Conservation (phyloP, 345 rosid genomes). For the Gossypium turneri region DNA sequence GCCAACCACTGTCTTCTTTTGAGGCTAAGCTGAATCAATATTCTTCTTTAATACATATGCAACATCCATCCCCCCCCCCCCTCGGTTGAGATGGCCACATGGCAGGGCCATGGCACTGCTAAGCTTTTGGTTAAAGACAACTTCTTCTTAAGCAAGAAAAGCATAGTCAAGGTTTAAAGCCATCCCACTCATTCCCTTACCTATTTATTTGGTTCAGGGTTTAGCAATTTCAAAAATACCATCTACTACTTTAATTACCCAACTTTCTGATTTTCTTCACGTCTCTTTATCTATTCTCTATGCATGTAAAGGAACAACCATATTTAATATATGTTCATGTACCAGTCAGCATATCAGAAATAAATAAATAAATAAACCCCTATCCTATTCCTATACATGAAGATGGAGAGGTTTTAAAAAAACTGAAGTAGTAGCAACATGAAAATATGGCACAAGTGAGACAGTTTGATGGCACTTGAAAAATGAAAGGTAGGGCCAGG, state of each 20-base stretch:
- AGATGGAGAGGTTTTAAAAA: no score
- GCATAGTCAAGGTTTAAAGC: constrained; percentile 65
- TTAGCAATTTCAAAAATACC: constrained; percentile 25
- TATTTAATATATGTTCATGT: no score
- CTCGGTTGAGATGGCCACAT: constrained; percentile 18
- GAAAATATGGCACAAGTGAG: not conserved
- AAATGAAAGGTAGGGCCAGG: not conserved
- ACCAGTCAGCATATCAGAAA: no score
- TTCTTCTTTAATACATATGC: not conserved
- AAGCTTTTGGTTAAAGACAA: constrained; percentile 38
- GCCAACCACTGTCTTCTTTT: constrained; percentile 16
- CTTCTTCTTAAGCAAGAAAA: constrained; percentile 60
- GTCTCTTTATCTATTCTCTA: constrained; percentile 21
- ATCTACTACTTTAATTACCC: not conserved
- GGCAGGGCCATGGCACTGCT: constrained; percentile 14
- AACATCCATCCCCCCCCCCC: no score
- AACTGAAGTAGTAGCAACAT: not conserved
- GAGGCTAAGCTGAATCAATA: not conserved
- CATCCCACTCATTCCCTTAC: constrained; percentile 17
- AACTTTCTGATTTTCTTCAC: constrained; percentile 8
- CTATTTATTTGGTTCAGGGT: constrained; percentile 12
- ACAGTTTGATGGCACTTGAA: not conserved
- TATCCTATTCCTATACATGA: no score
- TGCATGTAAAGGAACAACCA: not conserved
- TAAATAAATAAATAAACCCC: no score